Evolutionary conservation across 495 filamentous ascomycete species (phyloP).

Genomic region (Trypethelium eluteriae): DNA sequence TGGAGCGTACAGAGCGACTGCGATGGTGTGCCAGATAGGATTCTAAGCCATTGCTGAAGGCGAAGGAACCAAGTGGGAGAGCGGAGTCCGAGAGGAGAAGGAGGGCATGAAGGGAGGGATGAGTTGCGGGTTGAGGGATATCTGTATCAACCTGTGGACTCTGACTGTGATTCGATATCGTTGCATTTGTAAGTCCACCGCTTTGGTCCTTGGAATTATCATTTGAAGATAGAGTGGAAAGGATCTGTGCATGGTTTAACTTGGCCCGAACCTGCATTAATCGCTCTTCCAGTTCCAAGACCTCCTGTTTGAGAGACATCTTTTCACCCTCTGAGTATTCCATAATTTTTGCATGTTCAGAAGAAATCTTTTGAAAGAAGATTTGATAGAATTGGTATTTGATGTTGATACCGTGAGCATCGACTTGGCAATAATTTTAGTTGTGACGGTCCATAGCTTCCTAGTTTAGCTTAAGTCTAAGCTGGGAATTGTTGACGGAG

Average conservation of each 20-base stretch:
- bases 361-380: background rate
- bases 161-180: background rate
- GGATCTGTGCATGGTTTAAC: background rate
- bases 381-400: background rate
- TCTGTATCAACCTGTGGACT: background rate
- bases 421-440: too few species aligned
- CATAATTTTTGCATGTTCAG: background rate
- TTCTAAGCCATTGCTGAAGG: constrained; percentile 89
- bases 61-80: constrained; percentile 91
- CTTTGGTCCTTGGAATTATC: background rate
- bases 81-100: constrained; percentile 93
- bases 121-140: background rate
- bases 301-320: background rate
- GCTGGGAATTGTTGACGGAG: too few species aligned
- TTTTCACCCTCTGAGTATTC: background rate
- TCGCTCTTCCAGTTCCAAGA: background rate
- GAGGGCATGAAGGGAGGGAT: constrained; percentile 56
- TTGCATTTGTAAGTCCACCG: background rate
- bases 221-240: background rate
- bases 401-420: background rate
- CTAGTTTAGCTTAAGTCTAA: background rate
- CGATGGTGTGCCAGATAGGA: constrained; percentile 81
- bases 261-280: background rate
- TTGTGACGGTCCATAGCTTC: background rate
- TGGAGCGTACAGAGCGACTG: constrained; percentile 33